phyloP scores from a whole-genome alignment of 2,329 filamentous ascomycete genomes.

The Fonsecaea erecta region DNA sequence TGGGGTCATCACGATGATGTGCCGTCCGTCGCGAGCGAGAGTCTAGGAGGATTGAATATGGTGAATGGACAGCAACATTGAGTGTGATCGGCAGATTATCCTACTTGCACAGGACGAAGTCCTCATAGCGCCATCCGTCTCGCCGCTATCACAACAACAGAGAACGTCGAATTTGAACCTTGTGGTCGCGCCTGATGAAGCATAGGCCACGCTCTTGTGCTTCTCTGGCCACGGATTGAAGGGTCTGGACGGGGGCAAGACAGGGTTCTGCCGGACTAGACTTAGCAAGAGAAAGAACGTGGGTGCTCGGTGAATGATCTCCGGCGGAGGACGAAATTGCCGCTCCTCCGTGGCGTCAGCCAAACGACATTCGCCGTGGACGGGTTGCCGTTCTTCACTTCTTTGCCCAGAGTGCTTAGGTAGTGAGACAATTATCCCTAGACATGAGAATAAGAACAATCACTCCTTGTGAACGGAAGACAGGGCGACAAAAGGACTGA shows the following conservation, averaged over 20 bases:
- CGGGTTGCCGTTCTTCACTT: not conserved
- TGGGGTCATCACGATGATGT: not conserved
- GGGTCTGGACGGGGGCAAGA: not conserved
- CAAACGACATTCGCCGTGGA: not conserved
- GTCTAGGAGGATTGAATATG: not conserved
- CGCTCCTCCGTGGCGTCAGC: not conserved
- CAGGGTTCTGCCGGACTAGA: not conserved
- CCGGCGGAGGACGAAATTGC: not conserved
- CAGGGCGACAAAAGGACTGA: too few species aligned
- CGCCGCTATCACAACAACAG: not conserved
- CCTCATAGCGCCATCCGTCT: not conserved
- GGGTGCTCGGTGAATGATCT: not conserved
- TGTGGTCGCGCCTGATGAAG: not conserved
- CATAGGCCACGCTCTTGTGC: not conserved
- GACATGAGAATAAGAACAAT: not conserved
- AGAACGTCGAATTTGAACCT: not conserved
- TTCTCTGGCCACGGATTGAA: not conserved
- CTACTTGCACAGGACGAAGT: not conserved
- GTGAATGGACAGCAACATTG: not conserved
- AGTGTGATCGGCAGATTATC: not conserved
- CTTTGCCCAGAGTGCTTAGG: not conserved
- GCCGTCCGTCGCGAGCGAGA: not conserved
- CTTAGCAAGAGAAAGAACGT: not conserved
- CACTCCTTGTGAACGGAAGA: not conserved
- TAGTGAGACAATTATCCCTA: not conserved